Evolutionary conservation across 495 filamentous ascomycete species (phyloP).

Genomic region (Lentithecium fluviatile): DNA sequence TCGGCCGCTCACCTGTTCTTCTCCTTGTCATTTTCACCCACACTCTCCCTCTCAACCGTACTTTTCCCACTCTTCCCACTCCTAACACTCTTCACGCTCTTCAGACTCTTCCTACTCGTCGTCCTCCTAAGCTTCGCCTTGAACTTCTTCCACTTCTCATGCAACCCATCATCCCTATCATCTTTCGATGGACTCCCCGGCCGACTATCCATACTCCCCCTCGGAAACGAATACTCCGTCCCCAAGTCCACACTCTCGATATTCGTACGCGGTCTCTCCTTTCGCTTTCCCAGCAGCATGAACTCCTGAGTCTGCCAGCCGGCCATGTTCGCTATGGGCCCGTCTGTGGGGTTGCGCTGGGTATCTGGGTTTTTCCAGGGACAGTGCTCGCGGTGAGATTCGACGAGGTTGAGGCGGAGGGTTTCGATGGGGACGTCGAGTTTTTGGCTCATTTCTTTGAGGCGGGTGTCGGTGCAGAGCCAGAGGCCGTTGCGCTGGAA

Average conservation of each 20-base stretch:
- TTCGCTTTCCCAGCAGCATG: constrained; percentile 22
- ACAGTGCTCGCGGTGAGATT: constrained; percentile 46
- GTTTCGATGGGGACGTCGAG: constrained; percentile 42
- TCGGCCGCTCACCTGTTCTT: too few relatives aligned
- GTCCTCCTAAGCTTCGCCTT: constrained; percentile 31
- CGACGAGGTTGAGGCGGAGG: constrained; percentile 38
- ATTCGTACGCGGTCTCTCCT: not conserved
- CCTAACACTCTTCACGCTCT: constrained; percentile 25
- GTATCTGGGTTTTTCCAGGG: constrained; percentile 44
- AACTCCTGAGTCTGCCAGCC: constrained; percentile 39
- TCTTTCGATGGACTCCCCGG: not conserved
- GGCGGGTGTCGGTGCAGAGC: constrained; percentile 61
- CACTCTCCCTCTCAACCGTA: constrained; percentile 14
- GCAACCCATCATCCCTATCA: constrained; percentile 15
- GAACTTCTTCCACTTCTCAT: constrained; percentile 33
- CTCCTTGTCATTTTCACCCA: too few relatives aligned
- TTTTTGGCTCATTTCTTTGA: constrained; percentile 39
- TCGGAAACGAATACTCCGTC: not conserved
- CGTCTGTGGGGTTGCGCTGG: constrained; percentile 36
- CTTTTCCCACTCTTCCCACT: constrained; percentile 29
- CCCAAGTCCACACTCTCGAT: constrained; percentile 1
- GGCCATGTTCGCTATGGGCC: constrained; percentile 34
- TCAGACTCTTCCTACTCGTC: constrained; percentile 27
- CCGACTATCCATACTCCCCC: constrained; percentile 1
- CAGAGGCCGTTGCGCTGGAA: constrained; percentile 88